A percentile compares a stretch with the other conserved stretches of the same genome.
These are phyloP conservation scores for Penicillium decumbens DNA, from an alignment of 2,329 filamentous ascomycete genomes.

Conservation along the genomic window DNA sequence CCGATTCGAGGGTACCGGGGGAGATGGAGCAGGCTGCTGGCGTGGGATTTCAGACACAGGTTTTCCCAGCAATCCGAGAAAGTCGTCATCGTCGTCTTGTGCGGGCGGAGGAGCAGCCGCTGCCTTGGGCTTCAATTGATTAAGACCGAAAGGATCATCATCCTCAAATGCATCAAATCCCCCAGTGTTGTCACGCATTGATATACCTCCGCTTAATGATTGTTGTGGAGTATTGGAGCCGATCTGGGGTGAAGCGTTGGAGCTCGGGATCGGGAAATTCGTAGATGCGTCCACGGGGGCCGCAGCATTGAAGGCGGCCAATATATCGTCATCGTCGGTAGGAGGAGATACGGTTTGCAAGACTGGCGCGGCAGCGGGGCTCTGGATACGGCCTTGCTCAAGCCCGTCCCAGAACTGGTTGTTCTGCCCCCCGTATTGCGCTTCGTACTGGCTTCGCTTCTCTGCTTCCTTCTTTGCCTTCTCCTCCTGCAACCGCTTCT, in stretches of 20 bases:
- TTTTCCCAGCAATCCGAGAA: conserved; percentile 57
- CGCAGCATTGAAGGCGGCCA: conserved; percentile 58
- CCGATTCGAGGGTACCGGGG: conserved; percentile 8
- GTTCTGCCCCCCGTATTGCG: conserved; percentile 65
- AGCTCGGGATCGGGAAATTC: conserved; percentile 50
- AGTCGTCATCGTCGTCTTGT: conserved; percentile 57
- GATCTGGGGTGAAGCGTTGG: conserved; percentile 29
- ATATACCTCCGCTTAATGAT: conserved; percentile 13
- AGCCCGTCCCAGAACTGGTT: conserved; percentile 71
- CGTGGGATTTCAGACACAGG: conserved; percentile 52
- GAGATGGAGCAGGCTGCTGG: conserved; percentile 27
- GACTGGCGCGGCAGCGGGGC: conserved; percentile 42
- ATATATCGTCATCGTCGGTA: conserved; percentile 54
- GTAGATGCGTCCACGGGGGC: conserved; percentile 58
- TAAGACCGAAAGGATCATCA: conserved; percentile 84
- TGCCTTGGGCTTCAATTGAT: conserved; percentile 54
- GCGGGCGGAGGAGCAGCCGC: conserved; percentile 47
- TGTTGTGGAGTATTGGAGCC: conserved; percentile 11
- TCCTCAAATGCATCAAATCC: conserved; percentile 51
- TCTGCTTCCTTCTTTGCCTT: conserved; percentile 71
- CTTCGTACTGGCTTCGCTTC: conserved; percentile 64
- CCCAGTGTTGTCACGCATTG: conserved; percentile 18
- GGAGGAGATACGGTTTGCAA: conserved; percentile 48
- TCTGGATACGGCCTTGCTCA: conserved; percentile 52
- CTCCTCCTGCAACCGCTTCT: conserved; percentile 69